These are phyloP conservation scores for Rosa persica DNA, from an alignment of 306 rosid genomes.

Conservation along the genomic window DNA sequence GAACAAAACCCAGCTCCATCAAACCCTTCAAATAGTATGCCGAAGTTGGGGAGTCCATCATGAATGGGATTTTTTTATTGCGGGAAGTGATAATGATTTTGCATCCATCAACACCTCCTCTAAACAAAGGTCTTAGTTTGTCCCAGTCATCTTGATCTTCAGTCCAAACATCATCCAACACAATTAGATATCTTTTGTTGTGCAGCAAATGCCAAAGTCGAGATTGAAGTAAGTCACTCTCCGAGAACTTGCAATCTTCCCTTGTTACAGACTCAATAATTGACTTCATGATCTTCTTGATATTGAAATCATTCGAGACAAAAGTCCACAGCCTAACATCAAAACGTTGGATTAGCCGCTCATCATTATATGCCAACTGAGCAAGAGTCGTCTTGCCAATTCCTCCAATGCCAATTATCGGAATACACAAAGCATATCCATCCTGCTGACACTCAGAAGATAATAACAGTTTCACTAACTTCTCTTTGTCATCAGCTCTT, in stretches of 20 bases:
- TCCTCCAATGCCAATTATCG: slow-evolving; percentile 9
- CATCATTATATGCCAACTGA: background rate
- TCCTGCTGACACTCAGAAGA: background rate
- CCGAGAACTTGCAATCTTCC: background rate
- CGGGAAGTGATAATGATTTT: slow-evolving; percentile 15
- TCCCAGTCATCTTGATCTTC: slow-evolving; percentile 18
- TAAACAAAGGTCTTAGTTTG: slow-evolving; percentile 6
- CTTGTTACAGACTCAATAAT: background rate
- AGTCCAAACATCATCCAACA: slow-evolving; percentile 28
- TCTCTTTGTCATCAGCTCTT: slow-evolving; percentile 12
- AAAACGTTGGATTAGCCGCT: background rate
- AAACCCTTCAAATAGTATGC: background rate
- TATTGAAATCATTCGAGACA: slow-evolving; percentile 1
- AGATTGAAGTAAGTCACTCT: slow-evolving; percentile 1
- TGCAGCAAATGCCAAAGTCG: background rate
- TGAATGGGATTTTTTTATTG: background rate
- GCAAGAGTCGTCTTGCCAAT: slow-evolving; percentile 25
- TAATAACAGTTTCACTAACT: background rate
- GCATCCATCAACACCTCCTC: slow-evolving; percentile 13
- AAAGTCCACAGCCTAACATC: background rate
- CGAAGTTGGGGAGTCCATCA: background rate
- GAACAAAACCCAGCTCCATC: slow-evolving; percentile 2
- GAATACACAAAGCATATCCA: background rate
- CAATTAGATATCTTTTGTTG: background rate
- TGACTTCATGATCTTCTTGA: slow-evolving; percentile 1